Evolutionary conservation across 1,284 basidiomycete species (phyloP).

Genomic region (Boletus sp.): DNA sequence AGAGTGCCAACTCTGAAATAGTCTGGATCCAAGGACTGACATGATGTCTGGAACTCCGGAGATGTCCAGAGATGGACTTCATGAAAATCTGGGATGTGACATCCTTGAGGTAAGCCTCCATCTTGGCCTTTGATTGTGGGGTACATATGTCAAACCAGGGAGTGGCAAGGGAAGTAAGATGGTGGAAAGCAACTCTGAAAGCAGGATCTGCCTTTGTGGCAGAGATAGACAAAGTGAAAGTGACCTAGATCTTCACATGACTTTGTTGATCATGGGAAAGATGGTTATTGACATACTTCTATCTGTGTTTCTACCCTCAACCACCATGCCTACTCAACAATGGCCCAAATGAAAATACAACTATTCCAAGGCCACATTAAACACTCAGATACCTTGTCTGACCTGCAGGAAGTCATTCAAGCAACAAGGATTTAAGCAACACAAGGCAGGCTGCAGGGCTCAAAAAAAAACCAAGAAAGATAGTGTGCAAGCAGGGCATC

Average conservation of each 20-base stretch:
- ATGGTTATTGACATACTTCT: too few species aligned
- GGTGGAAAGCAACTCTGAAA: conserved; percentile 52
- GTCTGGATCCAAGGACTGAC: too few species aligned
- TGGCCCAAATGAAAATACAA: not conserved
- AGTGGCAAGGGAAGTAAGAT: conserved; percentile 65
- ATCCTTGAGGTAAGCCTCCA: conserved; percentile 62
- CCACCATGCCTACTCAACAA: not conserved
- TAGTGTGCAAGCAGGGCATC: not conserved
- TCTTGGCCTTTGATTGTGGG: conserved; percentile 63
- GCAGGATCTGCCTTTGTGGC: conserved; percentile 41
- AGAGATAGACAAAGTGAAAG: conserved; percentile 54
- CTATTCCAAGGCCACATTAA: not conserved
- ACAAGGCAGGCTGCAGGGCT: not conserved
- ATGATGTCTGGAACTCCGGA: too few species aligned
- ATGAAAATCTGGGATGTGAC: too few species aligned
- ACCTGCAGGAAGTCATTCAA: not conserved
- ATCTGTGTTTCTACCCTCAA: not conserved
- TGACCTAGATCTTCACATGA: too few species aligned
- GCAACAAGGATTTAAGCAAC: not conserved
- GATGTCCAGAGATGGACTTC: too few species aligned
- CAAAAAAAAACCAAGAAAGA: not conserved
- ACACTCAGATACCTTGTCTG: not conserved
- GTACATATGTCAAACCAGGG: conserved; percentile 58
- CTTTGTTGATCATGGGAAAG: too few species aligned
- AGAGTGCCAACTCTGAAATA: too few species aligned